Evolutionary conservation across 768 basidiomycete species (phyloP).

Genomic region (Mycena venus): DNA sequence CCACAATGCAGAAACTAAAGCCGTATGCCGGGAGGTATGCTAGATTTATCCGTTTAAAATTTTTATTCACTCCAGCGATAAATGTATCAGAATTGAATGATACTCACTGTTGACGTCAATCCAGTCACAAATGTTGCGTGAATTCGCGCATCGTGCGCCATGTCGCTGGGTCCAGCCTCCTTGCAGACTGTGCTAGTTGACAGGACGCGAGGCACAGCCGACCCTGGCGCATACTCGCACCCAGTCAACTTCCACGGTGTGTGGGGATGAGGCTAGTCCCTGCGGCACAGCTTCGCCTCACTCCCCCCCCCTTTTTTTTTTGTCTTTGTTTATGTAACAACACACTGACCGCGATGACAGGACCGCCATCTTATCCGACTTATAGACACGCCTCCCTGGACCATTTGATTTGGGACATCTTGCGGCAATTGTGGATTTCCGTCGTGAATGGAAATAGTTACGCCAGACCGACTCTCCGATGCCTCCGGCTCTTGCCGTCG

Average conservation of each 20-base stretch:
- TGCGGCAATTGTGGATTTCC: too few species aligned
- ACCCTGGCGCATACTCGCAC: neutral
- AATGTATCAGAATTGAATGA: too few species aligned
- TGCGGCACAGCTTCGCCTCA: neutral
- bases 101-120: too few species aligned
- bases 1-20: too few species aligned
- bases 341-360: neutral
- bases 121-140: slow-evolving; percentile 2
- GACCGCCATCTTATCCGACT: neutral
- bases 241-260: neutral
- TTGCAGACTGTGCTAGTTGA: slow-evolving; percentile 1
- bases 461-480: too few species aligned
- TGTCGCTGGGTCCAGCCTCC: slow-evolving; percentile 1
- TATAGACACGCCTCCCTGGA: neutral
- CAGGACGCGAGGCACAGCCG: neutral
- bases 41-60: too few species aligned
- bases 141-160: neutral
- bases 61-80: too few species aligned
- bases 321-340: neutral
- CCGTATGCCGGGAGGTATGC: too few species aligned
- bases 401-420: neutral
- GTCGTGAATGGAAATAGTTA: too few species aligned
- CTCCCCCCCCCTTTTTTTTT: neutral
- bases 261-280: slow-evolving; percentile 5
- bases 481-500: too few species aligned